Evolutionary conservation across 208 protist genomes (phyloP), one percentile per base, ranked within the genome.

Genomic region (Trypanosomatidae sp.): DNA sequence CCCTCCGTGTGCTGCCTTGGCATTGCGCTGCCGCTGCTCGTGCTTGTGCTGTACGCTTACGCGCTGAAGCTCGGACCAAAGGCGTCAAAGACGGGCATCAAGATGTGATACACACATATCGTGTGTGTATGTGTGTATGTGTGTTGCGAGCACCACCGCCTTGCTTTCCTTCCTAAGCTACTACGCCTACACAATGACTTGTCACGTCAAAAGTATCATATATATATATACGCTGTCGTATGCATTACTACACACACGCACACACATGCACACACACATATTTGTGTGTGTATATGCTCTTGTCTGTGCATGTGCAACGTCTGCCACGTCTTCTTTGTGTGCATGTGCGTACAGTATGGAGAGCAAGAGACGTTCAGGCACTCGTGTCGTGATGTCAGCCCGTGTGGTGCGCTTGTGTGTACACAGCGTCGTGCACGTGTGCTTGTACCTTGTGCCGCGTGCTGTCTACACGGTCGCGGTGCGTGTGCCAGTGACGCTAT

Each of bases 11-110:
- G 50, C 7, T 73, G 71, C 46, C 70, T 60, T 50, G n/a, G n/a
- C n/a, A 23, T 80, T 18, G 50, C 43, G 4, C 46, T 77, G 15
- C 38, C 77, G 8, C 53, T 85, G 6, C 76, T 69, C 0, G 15
- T 86, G 4, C 41, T 65, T 22, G 65, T 90, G 24, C 64, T 71
- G 44, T n/a, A 68, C 23, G 41, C 56, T 22, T 90, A 87, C 59
- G 45, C 62, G 5, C 30, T 84, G 47, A 55, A 49, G 33, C 25
- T 85, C 16, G 81, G 73, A 3, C 76, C 73, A 6, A 74, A 79
- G 54, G 53, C 71, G 13, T 70, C 80, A 15, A 64, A 63, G 22
- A 65, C 48, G 15, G 60, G 64, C 22, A 51, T 77, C 19, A 79
- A 76, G 48, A 61, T 80, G 32, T 77, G 56, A 38, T 26, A 6